Evolutionary conservation across 176 grass and related monocot species (phyloP).

Genomic region (Lolium perenne): DNA sequence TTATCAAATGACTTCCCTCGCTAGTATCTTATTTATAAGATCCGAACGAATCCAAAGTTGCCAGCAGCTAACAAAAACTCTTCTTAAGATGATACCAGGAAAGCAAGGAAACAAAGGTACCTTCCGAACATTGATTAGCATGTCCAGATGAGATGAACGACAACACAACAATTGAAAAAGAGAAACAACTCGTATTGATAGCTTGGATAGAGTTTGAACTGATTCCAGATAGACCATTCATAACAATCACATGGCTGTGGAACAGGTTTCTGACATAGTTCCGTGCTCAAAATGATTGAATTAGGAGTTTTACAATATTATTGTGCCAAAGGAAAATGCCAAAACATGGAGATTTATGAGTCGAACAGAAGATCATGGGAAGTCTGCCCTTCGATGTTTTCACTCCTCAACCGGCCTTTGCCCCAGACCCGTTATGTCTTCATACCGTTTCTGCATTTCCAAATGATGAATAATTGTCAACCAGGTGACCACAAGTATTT

Average conservation of each 20-base stretch:
- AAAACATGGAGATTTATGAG: slow-evolving; percentile 17
- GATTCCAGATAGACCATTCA: not conserved
- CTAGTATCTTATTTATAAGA: not conserved
- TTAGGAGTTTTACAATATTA: slow-evolving; percentile 45
- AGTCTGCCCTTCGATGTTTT: slow-evolving; percentile 7
- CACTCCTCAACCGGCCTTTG: slow-evolving; percentile 80
- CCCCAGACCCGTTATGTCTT: slow-evolving; percentile 82
- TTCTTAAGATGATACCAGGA: not conserved
- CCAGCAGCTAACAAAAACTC: not conserved
- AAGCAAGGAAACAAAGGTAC: not conserved
- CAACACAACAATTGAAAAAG: not conserved
- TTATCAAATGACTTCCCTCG: not conserved
- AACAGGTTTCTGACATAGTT: slow-evolving; percentile 26
- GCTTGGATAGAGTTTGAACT: not conserved
- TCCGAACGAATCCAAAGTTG: not conserved
- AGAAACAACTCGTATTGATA: not conserved
- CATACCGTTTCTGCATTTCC: slow-evolving; percentile 72
- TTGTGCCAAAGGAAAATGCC: slow-evolving; percentile 35
- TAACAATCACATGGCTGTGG: slow-evolving; percentile 19
- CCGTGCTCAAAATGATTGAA: slow-evolving; percentile 2
- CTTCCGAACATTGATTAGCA: not conserved
- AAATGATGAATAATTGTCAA: slow-evolving; percentile 26
- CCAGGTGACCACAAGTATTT: not conserved
- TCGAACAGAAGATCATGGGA: not conserved
- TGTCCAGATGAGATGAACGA: not conserved